Conservation (phyloP, 2,329 filamentous ascomycete genomes). For the Pseudogymnoascus sp. region DNA sequence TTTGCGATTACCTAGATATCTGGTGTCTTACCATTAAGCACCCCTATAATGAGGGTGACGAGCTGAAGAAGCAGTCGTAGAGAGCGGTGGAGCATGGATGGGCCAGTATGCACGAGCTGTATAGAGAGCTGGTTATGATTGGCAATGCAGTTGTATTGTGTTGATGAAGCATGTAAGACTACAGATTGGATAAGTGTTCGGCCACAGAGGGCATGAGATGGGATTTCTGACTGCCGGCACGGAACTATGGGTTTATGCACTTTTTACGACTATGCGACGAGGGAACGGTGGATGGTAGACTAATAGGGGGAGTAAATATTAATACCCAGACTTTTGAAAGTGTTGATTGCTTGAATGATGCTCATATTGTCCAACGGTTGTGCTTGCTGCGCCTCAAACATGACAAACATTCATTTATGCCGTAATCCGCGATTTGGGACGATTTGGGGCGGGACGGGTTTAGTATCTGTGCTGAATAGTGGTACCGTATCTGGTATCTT, state of each 20-base stretch:
- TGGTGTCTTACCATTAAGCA: conserved; percentile 99
- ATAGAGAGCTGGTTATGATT: background rate
- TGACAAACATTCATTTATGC: background rate
- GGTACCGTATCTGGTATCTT: background rate
- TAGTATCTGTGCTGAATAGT: background rate
- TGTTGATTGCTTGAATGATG: background rate
- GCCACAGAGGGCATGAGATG: background rate
- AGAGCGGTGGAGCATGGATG: background rate
- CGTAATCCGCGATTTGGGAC: background rate
- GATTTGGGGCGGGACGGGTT: background rate
- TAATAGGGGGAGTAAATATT: background rate
- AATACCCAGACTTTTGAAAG: background rate
- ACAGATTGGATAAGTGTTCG: background rate
- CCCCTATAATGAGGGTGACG: conserved; percentile 38
- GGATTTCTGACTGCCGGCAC: background rate
- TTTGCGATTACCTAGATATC: conserved; percentile 96
- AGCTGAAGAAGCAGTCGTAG: conserved; percentile 22
- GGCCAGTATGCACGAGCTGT: background rate
- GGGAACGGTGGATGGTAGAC: background rate
- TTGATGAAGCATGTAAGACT: background rate
- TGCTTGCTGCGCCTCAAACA: background rate
- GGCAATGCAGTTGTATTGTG: background rate
- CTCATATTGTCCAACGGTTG: background rate
- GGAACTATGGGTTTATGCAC: background rate
- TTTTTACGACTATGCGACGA: conserved; percentile 3